phyloP scores from a whole-genome alignment of 495 filamentous ascomycete genomes.

The Hypoxylon intermedium region DNA sequence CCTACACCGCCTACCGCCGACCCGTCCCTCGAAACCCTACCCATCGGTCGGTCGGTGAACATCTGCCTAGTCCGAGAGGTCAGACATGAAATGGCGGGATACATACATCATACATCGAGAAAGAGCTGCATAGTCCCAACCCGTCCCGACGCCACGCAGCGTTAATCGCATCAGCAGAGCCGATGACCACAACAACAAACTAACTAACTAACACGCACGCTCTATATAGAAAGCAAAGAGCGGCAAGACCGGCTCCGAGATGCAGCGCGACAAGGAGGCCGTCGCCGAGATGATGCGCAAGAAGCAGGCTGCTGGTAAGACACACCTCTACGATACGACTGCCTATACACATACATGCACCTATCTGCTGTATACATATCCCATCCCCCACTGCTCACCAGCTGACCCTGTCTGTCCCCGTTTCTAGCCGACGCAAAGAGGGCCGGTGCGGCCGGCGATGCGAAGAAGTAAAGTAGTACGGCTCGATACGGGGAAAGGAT shows the following conservation, averaged over 20 bases:
- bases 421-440: constrained; percentile 60
- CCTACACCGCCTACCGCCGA: constrained; percentile 11
- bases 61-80: no score
- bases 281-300: constrained; percentile 84
- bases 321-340: not conserved
- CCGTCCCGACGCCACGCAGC: no score
- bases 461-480: constrained; percentile 34
- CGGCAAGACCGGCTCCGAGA: constrained; percentile 70
- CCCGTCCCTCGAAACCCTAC: no score
- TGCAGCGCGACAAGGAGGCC: constrained; percentile 74
- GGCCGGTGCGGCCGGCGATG: constrained; percentile 42
- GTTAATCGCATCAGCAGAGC: no score
- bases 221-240: constrained; percentile 71
- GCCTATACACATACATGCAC: not conserved
- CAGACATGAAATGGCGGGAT: no score
- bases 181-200: constrained; percentile 9
- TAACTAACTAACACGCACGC: not conserved
- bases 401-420: constrained; percentile 1
- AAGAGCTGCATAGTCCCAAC: no score
- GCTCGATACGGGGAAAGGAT: not conserved
- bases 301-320: constrained; percentile 86
- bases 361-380: not conserved
- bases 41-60: no score
- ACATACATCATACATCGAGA: no score
- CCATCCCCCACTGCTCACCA: not conserved